These are phyloP conservation scores for Candida mesenterica DNA, from an alignment of 1,139 yeast genomes.

Conservation along the genomic window DNA sequence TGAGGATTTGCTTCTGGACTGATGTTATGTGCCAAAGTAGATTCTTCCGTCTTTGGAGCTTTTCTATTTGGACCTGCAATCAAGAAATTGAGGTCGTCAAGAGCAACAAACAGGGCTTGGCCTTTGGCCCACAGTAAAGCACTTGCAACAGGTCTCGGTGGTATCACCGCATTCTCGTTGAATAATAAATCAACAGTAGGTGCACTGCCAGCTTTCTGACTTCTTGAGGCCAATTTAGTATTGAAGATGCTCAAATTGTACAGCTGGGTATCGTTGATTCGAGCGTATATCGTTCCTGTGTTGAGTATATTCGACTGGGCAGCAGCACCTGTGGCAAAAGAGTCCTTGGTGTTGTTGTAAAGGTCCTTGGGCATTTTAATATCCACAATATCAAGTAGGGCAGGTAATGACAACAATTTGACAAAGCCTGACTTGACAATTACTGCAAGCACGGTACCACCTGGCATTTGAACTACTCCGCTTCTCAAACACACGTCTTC, in stretches of 20 bases:
- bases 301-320: slow-evolving; percentile 43
- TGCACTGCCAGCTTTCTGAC: slow-evolving; percentile 12
- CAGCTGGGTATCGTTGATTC: slow-evolving; percentile 59
- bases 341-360: slow-evolving; percentile 22
- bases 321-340: slow-evolving; percentile 25
- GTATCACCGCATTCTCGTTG: slow-evolving; percentile 60
- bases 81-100: slow-evolving; percentile 56
- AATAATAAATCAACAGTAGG: slow-evolving; percentile 51
- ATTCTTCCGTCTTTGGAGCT: slow-evolving; percentile 53
- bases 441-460: slow-evolving; percentile 38
- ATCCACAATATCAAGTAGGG: slow-evolving; percentile 39
- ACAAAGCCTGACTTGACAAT: slow-evolving; percentile 39
- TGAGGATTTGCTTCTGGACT: slow-evolving; percentile 47
- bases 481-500: slow-evolving; percentile 59
- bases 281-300: slow-evolving; percentile 71
- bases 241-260: slow-evolving; percentile 33
- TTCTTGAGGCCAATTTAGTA: slow-evolving; percentile 39
- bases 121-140: slow-evolving; percentile 90
- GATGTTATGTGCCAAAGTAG: slow-evolving; percentile 55
- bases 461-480: slow-evolving; percentile 31
- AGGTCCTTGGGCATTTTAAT: slow-evolving; percentile 36
- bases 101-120: slow-evolving; percentile 51
- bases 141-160: slow-evolving; percentile 77
- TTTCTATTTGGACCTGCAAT: slow-evolving; percentile 63
- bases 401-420: slow-evolving; percentile 38